These are phyloP conservation scores for Ceraceosorus guamensis DNA, from an alignment of 1,284 basidiomycete species.

Conservation along the genomic window DNA sequence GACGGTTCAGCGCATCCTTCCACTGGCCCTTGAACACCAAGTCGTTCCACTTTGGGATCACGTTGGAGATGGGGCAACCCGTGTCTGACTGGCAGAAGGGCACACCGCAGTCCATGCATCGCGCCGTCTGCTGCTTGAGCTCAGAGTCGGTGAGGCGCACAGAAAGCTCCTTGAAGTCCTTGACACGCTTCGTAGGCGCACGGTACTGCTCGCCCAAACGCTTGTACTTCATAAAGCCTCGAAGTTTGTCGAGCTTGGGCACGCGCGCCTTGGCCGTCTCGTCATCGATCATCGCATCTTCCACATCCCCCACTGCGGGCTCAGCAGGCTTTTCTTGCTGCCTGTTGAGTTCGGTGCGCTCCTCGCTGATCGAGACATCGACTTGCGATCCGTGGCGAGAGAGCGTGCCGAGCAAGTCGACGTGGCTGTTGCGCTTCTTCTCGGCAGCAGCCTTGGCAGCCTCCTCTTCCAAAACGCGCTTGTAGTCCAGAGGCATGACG, in stretches of 20 bases:
- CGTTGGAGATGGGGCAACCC: conserved; percentile 45
- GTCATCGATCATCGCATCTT: conserved; percentile 46
- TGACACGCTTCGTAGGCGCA: conserved; percentile 34
- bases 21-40: conserved; percentile 47
- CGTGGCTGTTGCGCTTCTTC: conserved; percentile 46
- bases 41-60: conserved; percentile 47
- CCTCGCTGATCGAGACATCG: conserved; percentile 29
- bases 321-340: conserved; percentile 19
- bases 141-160: conserved; percentile 39
- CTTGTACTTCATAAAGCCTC: conserved; percentile 48
- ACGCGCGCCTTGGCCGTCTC: conserved; percentile 38
- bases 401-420: conserved; percentile 43
- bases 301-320: conserved; percentile 39
- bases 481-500: conserved; percentile 45
- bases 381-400: conserved; percentile 42
- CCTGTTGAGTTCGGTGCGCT: conserved; percentile 3
- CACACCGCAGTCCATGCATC: conserved; percentile 48
- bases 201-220: conserved; percentile 45
- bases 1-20: conserved; percentile 42
- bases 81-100: conserved; percentile 46
- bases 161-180: conserved; percentile 46
- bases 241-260: conserved; percentile 44
- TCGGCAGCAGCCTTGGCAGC: conserved; percentile 44
- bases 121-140: conserved; percentile 46
- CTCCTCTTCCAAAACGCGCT: conserved; percentile 45